These are phyloP conservation scores for Neocucurbitaria cava DNA, from an alignment of 2,329 filamentous ascomycete species.

Conservation along the genomic window DNA sequence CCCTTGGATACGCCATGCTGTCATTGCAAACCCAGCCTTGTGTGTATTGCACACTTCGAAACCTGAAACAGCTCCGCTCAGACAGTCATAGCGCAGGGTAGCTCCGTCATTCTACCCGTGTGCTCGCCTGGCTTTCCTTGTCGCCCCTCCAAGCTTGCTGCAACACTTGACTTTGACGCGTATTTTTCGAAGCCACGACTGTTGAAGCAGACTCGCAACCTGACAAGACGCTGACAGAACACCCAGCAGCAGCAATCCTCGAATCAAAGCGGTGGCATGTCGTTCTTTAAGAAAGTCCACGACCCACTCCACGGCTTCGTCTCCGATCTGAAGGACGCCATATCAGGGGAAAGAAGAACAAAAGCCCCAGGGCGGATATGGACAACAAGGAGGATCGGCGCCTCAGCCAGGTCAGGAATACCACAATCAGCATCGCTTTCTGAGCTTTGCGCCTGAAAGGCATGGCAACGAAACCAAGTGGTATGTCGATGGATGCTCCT, in stretches of 20 bases:
- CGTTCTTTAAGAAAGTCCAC: constrained; percentile 63
- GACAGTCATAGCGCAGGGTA: constrained; percentile 18
- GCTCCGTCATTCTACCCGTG: constrained; percentile 7
- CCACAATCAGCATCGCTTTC: constrained; percentile 59
- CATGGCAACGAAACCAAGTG: constrained; percentile 79
- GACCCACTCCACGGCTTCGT: constrained; percentile 59
- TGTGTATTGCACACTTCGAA: constrained; percentile 16
- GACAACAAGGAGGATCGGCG: constrained; percentile 24
- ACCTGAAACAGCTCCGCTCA: constrained; percentile 17
- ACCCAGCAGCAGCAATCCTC: constrained; percentile 37
- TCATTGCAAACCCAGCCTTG: constrained; percentile 19
- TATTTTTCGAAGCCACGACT: not conserved
- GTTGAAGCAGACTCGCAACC: not conserved
- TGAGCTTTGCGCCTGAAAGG: constrained; percentile 74
- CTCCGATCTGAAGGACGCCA: constrained; percentile 58
- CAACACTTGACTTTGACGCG: not conserved
- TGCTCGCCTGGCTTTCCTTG: constrained; percentile 5
- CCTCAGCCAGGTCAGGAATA: constrained; percentile 46
- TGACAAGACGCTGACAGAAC: constrained; percentile 18
- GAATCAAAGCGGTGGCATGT: constrained; percentile 42
- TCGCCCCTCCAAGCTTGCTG: constrained; percentile 6
- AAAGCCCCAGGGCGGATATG: constrained; percentile 40
- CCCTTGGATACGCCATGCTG: constrained; percentile 21
- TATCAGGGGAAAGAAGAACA: constrained; percentile 54
- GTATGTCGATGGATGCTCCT: constrained; percentile 74